phyloP scores from a whole-genome alignment of 1,284 basidiomycete genomes.

The Volvariella volvacea region DNA sequence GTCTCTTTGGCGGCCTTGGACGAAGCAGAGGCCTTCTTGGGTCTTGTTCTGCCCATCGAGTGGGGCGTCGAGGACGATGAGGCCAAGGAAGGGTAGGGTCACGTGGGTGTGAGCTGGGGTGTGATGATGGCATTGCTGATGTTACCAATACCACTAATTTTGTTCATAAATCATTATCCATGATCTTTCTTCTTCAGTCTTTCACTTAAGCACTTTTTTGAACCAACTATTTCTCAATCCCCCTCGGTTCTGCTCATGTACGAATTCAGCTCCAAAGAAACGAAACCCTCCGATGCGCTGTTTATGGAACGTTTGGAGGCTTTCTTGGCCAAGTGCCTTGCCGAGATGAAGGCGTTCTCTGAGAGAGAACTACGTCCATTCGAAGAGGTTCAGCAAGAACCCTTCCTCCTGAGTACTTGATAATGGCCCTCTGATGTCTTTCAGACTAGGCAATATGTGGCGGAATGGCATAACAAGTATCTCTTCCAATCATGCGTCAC shows the following conservation, averaged over 20 bases:
- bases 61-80: constrained; percentile 3
- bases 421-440: constrained; percentile 1
- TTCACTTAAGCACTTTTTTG: no score
- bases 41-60: constrained; percentile 66
- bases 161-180: no score
- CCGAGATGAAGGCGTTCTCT: constrained; percentile 53
- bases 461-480: constrained; percentile 51
- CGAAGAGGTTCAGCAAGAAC: constrained; percentile 41
- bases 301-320: constrained; percentile 56
- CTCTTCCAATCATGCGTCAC: constrained; percentile 33
- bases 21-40: constrained; percentile 42
- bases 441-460: constrained; percentile 46
- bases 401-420: constrained; percentile 9
- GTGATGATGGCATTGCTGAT: no score
- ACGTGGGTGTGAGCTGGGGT: constrained; percentile 14
- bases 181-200: no score
- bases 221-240: no score
- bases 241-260: constrained; percentile 13
- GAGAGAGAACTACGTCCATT: constrained; percentile 49
- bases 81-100: constrained; percentile 14
- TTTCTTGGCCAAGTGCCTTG: constrained; percentile 49
- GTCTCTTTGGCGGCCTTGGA: constrained; percentile 27
- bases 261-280: constrained; percentile 18
- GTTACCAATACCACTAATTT: no score
- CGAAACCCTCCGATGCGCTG: constrained; percentile 33